A percentile compares a stretch with the other conserved stretches of the same genome.
Evolutionary conservation across 2,329 filamentous ascomycete genomes (phyloP).

Genomic region (Exophiala sp.): DNA sequence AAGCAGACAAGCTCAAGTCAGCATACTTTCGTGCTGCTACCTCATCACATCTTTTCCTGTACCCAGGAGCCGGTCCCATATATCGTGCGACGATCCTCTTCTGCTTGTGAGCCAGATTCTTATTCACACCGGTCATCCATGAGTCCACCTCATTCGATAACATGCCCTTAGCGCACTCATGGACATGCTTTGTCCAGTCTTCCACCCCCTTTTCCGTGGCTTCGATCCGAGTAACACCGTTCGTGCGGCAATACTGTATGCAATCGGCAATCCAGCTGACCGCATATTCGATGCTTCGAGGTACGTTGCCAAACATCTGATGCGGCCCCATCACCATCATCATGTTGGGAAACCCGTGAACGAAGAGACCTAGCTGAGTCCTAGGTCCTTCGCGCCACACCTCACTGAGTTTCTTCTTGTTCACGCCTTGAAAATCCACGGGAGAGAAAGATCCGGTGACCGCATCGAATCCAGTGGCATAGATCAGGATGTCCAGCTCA

Average conservation of each 20-base stretch:
- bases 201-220: conserved; percentile 40
- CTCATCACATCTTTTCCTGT: conserved; percentile 1
- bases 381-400: conserved; percentile 35
- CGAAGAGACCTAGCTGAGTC: conserved; percentile 41
- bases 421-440: conserved; percentile 38
- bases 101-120: conserved; percentile 47
- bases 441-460: conserved; percentile 29
- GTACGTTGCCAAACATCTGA: conserved; percentile 36
- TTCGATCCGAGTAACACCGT: conserved; percentile 34
- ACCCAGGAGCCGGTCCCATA: conserved; percentile 16
- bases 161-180: conserved; percentile 44
- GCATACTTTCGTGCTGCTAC: background rate
- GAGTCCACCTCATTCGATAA: conserved; percentile 49
- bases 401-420: conserved; percentile 35
- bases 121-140: conserved; percentile 57
- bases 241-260: conserved; percentile 28
- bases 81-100: conserved; percentile 48
- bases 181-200: conserved; percentile 50
- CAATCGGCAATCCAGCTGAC: conserved; percentile 39
- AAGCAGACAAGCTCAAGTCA: background rate
- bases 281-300: conserved; percentile 32
- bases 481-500: conserved; percentile 41
- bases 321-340: conserved; percentile 55
- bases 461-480: conserved; percentile 44
- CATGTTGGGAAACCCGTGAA: conserved; percentile 46